Conservation (phyloP, 352 stramenopile genomes). For the Hyaloperonospora arabidopsidis region DNA sequence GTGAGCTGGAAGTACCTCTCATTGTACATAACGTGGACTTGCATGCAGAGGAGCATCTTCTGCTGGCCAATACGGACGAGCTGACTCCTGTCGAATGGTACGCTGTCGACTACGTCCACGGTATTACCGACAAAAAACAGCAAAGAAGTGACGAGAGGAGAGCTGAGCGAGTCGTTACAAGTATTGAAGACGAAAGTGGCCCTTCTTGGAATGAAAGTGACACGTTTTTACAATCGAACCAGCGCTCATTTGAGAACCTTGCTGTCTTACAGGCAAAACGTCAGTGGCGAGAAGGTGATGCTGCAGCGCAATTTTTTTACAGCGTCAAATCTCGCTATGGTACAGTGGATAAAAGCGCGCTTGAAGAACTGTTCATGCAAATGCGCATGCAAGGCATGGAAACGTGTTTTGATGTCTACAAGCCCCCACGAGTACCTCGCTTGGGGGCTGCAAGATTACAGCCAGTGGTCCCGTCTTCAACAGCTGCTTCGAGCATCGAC, state of each 20-base stretch:
- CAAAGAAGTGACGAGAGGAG: constrained; percentile 12
- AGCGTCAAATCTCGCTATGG: constrained; percentile 6
- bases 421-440: constrained; percentile 32
- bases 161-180: constrained; percentile 12
- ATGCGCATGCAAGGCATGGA: constrained; percentile 55
- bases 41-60: constrained; percentile 71
- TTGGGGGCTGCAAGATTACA: not conserved
- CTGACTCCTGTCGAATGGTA: constrained; percentile 82
- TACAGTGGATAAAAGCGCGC: constrained; percentile 17
- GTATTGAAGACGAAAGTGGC: constrained; percentile 14
- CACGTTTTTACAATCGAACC: constrained; percentile 16
- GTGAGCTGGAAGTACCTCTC: constrained; percentile 41
- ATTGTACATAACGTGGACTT: constrained; percentile 60
- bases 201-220: constrained; percentile 15
- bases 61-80: constrained; percentile 78
- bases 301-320: constrained; percentile 38
- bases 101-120: constrained; percentile 68
- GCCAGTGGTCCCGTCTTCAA: constrained; percentile 10
- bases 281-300: constrained; percentile 39
- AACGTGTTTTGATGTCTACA: constrained; percentile 47
- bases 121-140: constrained; percentile 52
- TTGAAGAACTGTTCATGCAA: constrained; percentile 39
- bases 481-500: constrained; percentile 18
- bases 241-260: constrained; percentile 43
- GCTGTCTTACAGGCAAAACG: constrained; percentile 27